Conservation (phyloP, 768 basidiomycete genomes). For the Auriscalpium orientale region DNA sequence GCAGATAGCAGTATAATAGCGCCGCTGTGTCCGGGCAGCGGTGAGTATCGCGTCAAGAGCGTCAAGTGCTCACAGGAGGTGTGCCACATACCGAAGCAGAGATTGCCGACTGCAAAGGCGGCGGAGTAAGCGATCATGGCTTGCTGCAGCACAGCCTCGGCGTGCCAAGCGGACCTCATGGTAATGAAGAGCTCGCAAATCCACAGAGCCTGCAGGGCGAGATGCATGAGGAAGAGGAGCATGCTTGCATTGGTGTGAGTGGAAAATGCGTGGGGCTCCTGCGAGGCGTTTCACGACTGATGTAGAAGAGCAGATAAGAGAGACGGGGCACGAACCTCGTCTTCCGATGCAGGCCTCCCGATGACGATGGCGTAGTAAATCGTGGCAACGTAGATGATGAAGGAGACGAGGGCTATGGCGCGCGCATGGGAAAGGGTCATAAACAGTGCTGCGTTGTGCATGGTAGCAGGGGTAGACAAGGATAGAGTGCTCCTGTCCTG, state of each 20-base stretch:
- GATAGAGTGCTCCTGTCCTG: no score
- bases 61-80: neutral
- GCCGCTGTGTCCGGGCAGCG: constrained; percentile 14
- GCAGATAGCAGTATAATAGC: constrained; percentile 25
- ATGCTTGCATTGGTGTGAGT: constrained; percentile 25
- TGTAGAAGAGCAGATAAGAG: neutral
- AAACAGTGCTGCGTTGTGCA: no score
- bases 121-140: constrained; percentile 22
- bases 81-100: constrained; percentile 23
- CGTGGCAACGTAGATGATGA: constrained; percentile 20
- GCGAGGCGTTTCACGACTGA: neutral
- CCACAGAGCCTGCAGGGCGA: constrained; percentile 21
- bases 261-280: constrained; percentile 28
- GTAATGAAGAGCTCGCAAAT: constrained; percentile 20
- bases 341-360: constrained; percentile 24
- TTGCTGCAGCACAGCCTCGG: constrained; percentile 1
- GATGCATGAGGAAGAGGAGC: constrained; percentile 24
- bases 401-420: constrained; percentile 21
- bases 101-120: constrained; percentile 24
- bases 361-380: constrained; percentile 22
- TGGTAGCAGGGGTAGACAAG: no score
- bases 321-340: constrained; percentile 16
- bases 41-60: neutral
- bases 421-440: constrained; percentile 11
- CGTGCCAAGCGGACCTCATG: constrained; percentile 1